Conservation (phyloP, 2,329 filamentous ascomycete species). For the Talaromyces verruculosus region DNA sequence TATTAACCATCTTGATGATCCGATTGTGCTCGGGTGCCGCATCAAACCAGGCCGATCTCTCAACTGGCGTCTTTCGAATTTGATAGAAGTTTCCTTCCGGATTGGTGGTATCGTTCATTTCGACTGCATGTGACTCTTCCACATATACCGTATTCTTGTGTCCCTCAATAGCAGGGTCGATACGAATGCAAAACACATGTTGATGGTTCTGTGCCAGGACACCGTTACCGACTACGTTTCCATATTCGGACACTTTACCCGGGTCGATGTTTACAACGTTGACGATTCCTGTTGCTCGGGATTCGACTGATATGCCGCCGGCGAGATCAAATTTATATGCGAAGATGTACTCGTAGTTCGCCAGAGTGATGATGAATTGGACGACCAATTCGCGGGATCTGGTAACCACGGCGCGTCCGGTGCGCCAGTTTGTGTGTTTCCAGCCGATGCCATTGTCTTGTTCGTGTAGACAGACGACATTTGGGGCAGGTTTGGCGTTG, state of each 20-base stretch:
- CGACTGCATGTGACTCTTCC: conserved; percentile 60
- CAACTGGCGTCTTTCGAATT: conserved; percentile 48
- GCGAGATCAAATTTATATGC: conserved; percentile 55
- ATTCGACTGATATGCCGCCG: conserved; percentile 63
- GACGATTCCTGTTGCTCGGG: conserved; percentile 66
- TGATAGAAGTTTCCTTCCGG: conserved; percentile 55
- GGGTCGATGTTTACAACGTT: conserved; percentile 61
- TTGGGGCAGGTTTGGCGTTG: conserved; percentile 59
- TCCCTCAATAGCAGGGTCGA: conserved; percentile 61
- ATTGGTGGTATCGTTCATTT: conserved; percentile 53
- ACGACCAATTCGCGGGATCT: conserved; percentile 63
- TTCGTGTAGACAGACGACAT: conserved; percentile 68
- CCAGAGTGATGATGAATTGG: conserved; percentile 67
- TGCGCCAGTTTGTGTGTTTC: conserved; percentile 72
- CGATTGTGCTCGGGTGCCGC: conserved; percentile 46
- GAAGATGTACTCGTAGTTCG: conserved; percentile 71
- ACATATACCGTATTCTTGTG: conserved; percentile 55
- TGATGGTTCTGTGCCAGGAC: conserved; percentile 56
- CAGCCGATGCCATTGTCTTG: conserved; percentile 68
- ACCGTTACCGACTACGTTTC: conserved; percentile 56
- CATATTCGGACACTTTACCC: conserved; percentile 44
- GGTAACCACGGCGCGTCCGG: conserved; percentile 62
- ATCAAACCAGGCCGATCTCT: conserved; percentile 52
- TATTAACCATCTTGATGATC: conserved; percentile 60
- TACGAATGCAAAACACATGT: conserved; percentile 66